A percentile compares a stretch with the other conserved stretches of the same genome.
Conservation (phyloP, 1,284 basidiomycete genomes). For the Marasmius oreades region DNA sequence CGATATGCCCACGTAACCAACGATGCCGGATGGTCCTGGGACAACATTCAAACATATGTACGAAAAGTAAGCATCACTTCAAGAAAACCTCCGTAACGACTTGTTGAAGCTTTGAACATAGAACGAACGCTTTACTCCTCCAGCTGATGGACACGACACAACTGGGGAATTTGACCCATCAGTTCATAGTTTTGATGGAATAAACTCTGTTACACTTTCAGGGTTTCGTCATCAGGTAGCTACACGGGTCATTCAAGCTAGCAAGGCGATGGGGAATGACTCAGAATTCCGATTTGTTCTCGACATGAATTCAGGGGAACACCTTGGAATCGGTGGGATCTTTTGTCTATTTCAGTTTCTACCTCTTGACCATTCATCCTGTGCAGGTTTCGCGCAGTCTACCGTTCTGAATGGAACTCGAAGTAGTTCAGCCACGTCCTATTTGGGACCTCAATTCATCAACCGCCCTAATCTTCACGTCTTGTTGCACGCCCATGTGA, state of each 20-base stretch:
- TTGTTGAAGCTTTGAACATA: background rate
- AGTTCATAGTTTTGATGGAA: constrained; percentile 24
- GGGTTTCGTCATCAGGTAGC: constrained; percentile 24
- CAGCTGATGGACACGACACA: constrained; percentile 18
- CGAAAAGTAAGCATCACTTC: constrained; percentile 25
- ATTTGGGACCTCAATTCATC: constrained; percentile 6
- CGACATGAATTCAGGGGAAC: constrained; percentile 32
- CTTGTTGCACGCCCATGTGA: constrained; percentile 7
- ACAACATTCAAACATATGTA: constrained; percentile 31
- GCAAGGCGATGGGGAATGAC: constrained; percentile 8
- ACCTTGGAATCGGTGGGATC: constrained; percentile 27
- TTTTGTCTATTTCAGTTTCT: background rate
- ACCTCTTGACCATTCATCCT: background rate
- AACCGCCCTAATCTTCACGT: constrained; percentile 7
- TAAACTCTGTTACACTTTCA: constrained; percentile 27
- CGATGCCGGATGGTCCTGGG: constrained; percentile 40
- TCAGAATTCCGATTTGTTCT: constrained; percentile 25
- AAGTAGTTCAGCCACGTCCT: constrained; percentile 10
- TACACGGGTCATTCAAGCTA: constrained; percentile 17
- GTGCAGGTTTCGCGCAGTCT: constrained; percentile 18
- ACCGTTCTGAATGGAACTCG: constrained; percentile 14
- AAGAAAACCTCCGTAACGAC: background rate
- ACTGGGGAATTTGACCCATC: constrained; percentile 18
- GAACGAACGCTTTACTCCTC: constrained; percentile 18
- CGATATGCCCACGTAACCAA: constrained; percentile 32